Evolutionary conservation across 2,329 filamentous ascomycete genomes (phyloP).

Genomic region (Diplodia corticola): DNA sequence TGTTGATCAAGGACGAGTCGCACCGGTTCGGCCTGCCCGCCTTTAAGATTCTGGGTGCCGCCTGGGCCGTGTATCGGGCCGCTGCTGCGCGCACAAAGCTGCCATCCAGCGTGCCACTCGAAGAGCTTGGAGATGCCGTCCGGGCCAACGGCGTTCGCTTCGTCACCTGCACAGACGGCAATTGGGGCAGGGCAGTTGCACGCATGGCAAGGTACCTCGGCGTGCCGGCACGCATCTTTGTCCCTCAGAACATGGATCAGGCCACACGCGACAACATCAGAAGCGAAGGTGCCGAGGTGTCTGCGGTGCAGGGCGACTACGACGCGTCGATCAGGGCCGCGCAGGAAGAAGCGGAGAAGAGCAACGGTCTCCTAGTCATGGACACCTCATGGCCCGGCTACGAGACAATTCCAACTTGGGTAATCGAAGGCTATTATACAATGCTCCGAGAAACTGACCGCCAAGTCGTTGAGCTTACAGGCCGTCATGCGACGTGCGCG

Average conservation of each 20-base stretch:
- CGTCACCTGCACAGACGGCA: slow-evolving; percentile 71
- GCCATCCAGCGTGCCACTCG: slow-evolving; percentile 45
- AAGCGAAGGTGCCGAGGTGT: slow-evolving; percentile 63
- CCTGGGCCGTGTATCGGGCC: slow-evolving; percentile 67
- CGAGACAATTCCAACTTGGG: slow-evolving; percentile 67
- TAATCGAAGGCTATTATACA: slow-evolving; percentile 75
- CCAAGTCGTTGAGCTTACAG: slow-evolving; percentile 52
- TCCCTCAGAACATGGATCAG: slow-evolving; percentile 60
- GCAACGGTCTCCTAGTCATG: slow-evolving; percentile 58
- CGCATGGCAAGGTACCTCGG: slow-evolving; percentile 64
- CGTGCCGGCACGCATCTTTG: slow-evolving; percentile 60
- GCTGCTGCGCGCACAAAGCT: slow-evolving; percentile 50
- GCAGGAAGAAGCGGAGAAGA: slow-evolving; percentile 28
- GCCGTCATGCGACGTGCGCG: slow-evolving; percentile 50
- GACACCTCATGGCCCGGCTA: slow-evolving; percentile 70
- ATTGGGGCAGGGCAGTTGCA: slow-evolving; percentile 73
- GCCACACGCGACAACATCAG: slow-evolving; percentile 57
- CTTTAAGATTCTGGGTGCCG: slow-evolving; percentile 80
- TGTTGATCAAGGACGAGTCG: slow-evolving; percentile 73
- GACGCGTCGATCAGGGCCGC: slow-evolving; percentile 61
- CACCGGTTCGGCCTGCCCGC: slow-evolving; percentile 67
- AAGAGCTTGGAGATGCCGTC: slow-evolving; percentile 44
- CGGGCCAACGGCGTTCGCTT: slow-evolving; percentile 43
- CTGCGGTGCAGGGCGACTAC: slow-evolving; percentile 60
- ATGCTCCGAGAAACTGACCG: slow-evolving; percentile 68